A percentile compares a stretch with the other conserved stretches of the same genome.
phyloP scores from a whole-genome alignment of 163 green algal species.

The Prototheca wickerhamii region DNA sequence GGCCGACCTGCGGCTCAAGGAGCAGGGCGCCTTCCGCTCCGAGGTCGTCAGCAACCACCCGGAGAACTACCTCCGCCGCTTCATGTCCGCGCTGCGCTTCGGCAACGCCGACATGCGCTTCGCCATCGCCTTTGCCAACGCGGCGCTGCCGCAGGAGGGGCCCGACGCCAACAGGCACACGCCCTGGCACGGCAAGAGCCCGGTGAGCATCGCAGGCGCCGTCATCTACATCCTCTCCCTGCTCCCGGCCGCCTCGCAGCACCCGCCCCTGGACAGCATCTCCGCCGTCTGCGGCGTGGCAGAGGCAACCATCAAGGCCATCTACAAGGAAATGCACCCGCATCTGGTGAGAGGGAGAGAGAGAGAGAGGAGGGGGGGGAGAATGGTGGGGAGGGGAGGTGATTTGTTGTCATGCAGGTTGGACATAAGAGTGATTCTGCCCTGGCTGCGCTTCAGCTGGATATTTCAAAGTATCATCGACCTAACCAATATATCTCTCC shows the following conservation, averaged over 20 bases:
- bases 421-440: too few species aligned
- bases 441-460: neutral
- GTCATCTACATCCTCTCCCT: constrained; percentile 63
- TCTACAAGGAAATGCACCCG: constrained; percentile 46
- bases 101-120: constrained; percentile 33
- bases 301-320: constrained; percentile 47
- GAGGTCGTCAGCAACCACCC: constrained; percentile 40
- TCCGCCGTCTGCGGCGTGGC: constrained; percentile 40
- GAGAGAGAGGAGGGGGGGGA: neutral
- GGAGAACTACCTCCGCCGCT: constrained; percentile 51
- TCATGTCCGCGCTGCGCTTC: constrained; percentile 48
- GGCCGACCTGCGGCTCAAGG: constrained; percentile 43
- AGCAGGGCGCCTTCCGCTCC: constrained; percentile 18
- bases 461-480: too few species aligned
- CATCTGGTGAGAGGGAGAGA: constrained; percentile 5
- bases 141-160: constrained; percentile 33
- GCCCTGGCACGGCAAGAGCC: constrained; percentile 64
- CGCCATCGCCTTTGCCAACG: constrained; percentile 38
- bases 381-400: neutral
- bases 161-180: constrained; percentile 13
- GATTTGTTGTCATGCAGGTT: neutral
- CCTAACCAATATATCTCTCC: too few species aligned
- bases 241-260: constrained; percentile 25
- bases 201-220: constrained; percentile 60
- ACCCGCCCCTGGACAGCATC: constrained; percentile 32